These are phyloP conservation scores for Tetraselmis chui DNA, from an alignment of 139 green algal genomes.

Conservation along the genomic window DNA sequence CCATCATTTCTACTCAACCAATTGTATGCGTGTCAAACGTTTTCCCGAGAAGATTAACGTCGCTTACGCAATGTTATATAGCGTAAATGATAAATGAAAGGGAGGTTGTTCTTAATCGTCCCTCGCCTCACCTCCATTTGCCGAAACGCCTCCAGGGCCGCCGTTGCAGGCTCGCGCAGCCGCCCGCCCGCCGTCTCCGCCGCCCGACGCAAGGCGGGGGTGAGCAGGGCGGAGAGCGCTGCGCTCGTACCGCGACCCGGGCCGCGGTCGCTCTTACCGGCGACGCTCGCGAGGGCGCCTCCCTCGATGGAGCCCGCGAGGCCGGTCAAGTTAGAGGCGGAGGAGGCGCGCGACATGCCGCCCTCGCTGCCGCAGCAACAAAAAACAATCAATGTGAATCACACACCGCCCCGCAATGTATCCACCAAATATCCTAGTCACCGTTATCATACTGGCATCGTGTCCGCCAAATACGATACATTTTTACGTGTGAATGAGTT, in stretches of 20 bases:
- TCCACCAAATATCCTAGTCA: no score
- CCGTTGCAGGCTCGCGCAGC: background rate
- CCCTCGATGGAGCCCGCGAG: background rate
- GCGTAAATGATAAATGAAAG: no score
- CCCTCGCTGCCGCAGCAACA: background rate
- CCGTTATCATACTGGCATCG: no score
- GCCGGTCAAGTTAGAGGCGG: background rate
- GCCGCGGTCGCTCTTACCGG: background rate
- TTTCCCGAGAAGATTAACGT: no score
- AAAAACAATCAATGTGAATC: no score
- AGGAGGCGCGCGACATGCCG: background rate
- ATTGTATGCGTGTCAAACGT: no score
- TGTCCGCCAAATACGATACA: no score
- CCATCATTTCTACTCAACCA: no score
- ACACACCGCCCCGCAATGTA: no score
- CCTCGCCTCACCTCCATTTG: background rate
- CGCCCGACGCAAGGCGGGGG: background rate
- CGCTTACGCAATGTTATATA: no score
- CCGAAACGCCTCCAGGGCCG: background rate
- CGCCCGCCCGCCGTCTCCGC: background rate
- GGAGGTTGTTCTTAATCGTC: no score
- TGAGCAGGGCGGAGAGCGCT: background rate
- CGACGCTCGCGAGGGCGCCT: background rate
- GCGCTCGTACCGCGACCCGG: background rate
- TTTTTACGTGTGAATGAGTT: no score